Percentiles rank a stretch among this genome's conserved stretches.
These are phyloP conservation scores for Botrytis galanthina DNA, from an alignment of 2,329 filamentous ascomycete species.

Conservation along the genomic window DNA sequence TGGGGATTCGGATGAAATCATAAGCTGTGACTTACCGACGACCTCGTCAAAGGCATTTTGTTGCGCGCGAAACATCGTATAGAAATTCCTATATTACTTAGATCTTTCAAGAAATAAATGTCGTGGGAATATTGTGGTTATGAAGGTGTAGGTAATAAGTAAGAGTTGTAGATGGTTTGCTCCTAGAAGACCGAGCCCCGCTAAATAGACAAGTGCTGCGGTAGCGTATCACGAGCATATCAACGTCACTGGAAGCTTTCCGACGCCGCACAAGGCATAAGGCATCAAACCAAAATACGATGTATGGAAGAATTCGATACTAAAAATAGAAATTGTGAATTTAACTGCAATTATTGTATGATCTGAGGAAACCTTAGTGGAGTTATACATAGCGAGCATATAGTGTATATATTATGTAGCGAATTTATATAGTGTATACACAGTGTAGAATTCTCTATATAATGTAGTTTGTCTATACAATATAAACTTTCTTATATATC, in stretches of 20 bases:
- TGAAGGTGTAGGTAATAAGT: neutral
- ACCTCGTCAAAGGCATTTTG: constrained; percentile 69
- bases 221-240: neutral
- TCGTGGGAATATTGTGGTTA: constrained; percentile 8
- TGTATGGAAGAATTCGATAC: neutral
- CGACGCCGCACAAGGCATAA: neutral
- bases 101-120: neutral
- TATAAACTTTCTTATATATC: too few relatives aligned
- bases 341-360: neutral
- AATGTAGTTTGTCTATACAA: too few relatives aligned
- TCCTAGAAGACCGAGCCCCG: constrained; percentile 2
- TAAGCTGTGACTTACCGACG: constrained; percentile 52
- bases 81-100: neutral
- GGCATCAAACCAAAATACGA: neutral
- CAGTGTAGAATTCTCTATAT: too few relatives aligned
- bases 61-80: constrained; percentile 57
- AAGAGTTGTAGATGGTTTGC: constrained; percentile 1
- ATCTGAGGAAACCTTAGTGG: too few relatives aligned
- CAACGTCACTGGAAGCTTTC: constrained; percentile 8
- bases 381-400: too few relatives aligned
- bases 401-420: too few relatives aligned
- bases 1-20: constrained; percentile 13
- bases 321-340: neutral
- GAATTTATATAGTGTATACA: too few relatives aligned
- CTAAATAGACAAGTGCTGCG: constrained; percentile 6